Evolutionary conservation across 1,139 yeast species (phyloP), one percentile per base, ranked within the genome.

Genomic region (Taphrina betulina): DNA sequence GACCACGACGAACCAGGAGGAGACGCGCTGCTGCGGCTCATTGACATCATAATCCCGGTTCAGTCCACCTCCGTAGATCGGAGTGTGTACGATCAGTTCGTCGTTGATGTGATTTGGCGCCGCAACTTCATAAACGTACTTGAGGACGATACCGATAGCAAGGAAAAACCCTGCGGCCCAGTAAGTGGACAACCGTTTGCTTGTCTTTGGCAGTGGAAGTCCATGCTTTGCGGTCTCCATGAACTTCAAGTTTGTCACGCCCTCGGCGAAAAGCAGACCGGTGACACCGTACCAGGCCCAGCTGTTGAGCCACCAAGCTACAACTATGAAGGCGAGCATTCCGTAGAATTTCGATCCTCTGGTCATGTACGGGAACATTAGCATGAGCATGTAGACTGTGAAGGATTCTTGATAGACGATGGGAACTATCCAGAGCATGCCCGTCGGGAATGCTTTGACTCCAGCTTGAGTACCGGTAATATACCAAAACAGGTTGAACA

Each of bases 1-100:
- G 17, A 50, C 54, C n/a, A 50, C 40, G 14, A 50, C 54, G 23
- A 50, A 50, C 54, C 54, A 50, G 34, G 54, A 50, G n/a, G 54
- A 50, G 24, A 50, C 44, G 10, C 54, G 29, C 41, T 50, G 54
- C 29, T 38, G 45, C 2, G 54, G 54, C 26, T 50, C 40, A 40
- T 50, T 50, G 16, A 40, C 20, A 14, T 38, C 29, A 12, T 22
- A 38, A 23, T 50, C 46, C n/a, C 54, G 22, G 19, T 40, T 50
- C 24, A 50, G 54, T 14, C 54, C 54, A 8, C 54, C 54, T 8
- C 54, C 54, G 41, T 50, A 50, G 8, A 50, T 33, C 10, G 54
- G 54, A 4, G 54, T 50, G 23, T 38, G 54, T 3, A 50, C 38
- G 14, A 50, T 40, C 16, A 50, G 46, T 26, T 50, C 54, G 19